phyloP scores from a whole-genome alignment of 805 yeast genomes.

The Candida succiphila region DNA sequence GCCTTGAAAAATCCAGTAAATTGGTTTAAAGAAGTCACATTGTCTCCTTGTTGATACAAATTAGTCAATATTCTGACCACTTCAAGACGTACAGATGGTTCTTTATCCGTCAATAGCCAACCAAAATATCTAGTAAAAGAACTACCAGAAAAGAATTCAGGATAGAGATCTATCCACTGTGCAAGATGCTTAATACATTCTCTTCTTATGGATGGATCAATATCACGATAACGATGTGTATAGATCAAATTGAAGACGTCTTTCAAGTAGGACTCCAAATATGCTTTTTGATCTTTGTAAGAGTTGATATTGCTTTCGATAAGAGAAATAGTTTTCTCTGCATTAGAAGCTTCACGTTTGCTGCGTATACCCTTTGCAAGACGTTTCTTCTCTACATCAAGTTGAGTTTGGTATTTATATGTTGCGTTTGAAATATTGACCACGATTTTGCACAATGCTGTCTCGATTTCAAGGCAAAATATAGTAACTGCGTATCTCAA shows the following conservation, averaged over 20 bases:
- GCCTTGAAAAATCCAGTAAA: constrained; percentile 67
- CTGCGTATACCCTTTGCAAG: constrained; percentile 19
- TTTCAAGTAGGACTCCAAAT: constrained; percentile 44
- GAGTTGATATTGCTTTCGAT: constrained; percentile 32
- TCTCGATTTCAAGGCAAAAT: constrained; percentile 48
- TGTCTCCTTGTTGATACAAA: constrained; percentile 31
- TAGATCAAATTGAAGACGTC: constrained; percentile 63
- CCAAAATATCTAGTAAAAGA: constrained; percentile 71
- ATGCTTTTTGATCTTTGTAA: constrained; percentile 38
- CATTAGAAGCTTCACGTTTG: constrained; percentile 15
- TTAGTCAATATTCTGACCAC: constrained; percentile 46
- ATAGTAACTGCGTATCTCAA: constrained; percentile 60
- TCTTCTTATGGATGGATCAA: constrained; percentile 60
- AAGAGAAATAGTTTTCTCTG: constrained; percentile 33
- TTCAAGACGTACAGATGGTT: constrained; percentile 50
- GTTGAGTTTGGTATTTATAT: constrained; percentile 35
- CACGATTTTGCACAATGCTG: constrained; percentile 44
- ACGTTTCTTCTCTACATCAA: constrained; percentile 19
- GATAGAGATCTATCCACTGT: constrained; percentile 62
- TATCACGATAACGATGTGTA: constrained; percentile 71
- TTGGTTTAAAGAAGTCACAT: constrained; percentile 60
- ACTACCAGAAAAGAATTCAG: constrained; percentile 63
- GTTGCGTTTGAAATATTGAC: constrained; percentile 24
- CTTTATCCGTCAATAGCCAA: constrained; percentile 73
- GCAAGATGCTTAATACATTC: constrained; percentile 58